A percentile compares a stretch with the other conserved stretches of the same genome.
These are phyloP conservation scores for Thuidium tamariscinum DNA, from an alignment of 225 moss, liverwort and hornwort species.

Conservation along the genomic window DNA sequence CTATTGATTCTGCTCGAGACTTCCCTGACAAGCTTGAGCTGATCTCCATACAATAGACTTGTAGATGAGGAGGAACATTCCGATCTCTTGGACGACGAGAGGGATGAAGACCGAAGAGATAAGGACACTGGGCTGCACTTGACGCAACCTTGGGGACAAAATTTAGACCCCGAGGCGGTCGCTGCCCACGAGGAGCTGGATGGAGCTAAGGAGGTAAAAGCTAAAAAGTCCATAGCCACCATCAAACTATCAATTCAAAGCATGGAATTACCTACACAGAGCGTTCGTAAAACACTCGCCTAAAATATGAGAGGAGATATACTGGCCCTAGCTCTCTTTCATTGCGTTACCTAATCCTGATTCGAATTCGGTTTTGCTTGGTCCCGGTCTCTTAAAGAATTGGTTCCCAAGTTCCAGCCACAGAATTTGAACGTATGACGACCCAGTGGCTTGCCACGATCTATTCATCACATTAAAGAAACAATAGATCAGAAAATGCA, in stretches of 20 bases:
- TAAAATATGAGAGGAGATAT: not conserved
- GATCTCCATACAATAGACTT: not conserved
- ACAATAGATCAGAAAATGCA: not conserved
- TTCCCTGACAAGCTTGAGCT: not conserved
- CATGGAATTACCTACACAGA: not conserved
- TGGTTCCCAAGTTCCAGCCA: not conserved
- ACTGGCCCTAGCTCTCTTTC: not conserved
- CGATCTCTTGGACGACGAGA: conserved; percentile 16
- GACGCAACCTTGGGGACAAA: conserved; percentile 20
- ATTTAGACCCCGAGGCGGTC: not conserved
- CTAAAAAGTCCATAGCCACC: conserved; percentile 18
- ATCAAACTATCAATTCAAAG: not conserved
- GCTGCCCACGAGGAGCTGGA: not conserved
- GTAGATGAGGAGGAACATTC: conserved; percentile 20
- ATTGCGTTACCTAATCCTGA: not conserved
- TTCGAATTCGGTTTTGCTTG: not conserved
- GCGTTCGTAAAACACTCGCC: not conserved
- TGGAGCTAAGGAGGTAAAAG: conserved; percentile 1
- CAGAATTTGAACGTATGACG: not conserved
- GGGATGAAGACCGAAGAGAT: conserved; percentile 10
- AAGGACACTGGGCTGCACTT: conserved; percentile 32
- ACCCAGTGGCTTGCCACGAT: not conserved
- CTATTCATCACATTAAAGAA: not conserved
- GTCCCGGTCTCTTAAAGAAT: not conserved
- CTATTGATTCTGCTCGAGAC: not conserved